Evolutionary conservation across 2,329 filamentous ascomycete genomes (phyloP).

Genomic region (Hirsutella minnesotensis): DNA sequence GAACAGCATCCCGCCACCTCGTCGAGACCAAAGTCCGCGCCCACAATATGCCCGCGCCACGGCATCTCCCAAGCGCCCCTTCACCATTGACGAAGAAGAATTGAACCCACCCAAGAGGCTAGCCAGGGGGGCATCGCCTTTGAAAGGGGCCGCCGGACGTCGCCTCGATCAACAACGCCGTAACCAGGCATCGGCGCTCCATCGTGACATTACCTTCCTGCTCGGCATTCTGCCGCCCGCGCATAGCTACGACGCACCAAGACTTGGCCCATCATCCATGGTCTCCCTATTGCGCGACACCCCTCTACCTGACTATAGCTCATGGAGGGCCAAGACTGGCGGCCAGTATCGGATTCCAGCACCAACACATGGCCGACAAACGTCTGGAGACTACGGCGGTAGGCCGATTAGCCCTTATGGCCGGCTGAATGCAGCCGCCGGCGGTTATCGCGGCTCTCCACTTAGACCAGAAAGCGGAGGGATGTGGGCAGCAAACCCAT

Average conservation of each 20-base stretch:
- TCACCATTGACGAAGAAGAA: constrained; percentile 59
- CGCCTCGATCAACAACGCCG: constrained; percentile 68
- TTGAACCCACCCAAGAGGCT: constrained; percentile 72
- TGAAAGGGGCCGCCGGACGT: constrained; percentile 82
- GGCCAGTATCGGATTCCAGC: constrained; percentile 22
- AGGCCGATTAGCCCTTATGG: constrained; percentile 38
- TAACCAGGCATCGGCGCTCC: constrained; percentile 55
- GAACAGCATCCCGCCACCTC: constrained; percentile 28
- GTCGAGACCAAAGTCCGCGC: constrained; percentile 31
- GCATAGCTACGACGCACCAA: constrained; percentile 57
- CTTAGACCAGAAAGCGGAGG: constrained; percentile 32
- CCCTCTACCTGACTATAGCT: constrained; percentile 48
- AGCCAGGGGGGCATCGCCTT: constrained; percentile 76
- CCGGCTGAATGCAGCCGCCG: constrained; percentile 25
- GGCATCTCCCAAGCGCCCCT: constrained; percentile 50
- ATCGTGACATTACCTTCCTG: constrained; percentile 53
- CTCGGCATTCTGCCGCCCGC: constrained; percentile 65
- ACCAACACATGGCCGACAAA: constrained; percentile 25
- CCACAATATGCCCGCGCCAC: constrained; percentile 34
- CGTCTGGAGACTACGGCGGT: constrained; percentile 30
- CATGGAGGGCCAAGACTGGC: constrained; percentile 37
- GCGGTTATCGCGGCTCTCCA: constrained; percentile 39
- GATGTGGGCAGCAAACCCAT: constrained; percentile 15
- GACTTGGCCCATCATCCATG: constrained; percentile 59
- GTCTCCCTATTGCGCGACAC: constrained; percentile 61